phyloP scores from a whole-genome alignment of 306 rosid species.

The Glycine soja region DNA sequence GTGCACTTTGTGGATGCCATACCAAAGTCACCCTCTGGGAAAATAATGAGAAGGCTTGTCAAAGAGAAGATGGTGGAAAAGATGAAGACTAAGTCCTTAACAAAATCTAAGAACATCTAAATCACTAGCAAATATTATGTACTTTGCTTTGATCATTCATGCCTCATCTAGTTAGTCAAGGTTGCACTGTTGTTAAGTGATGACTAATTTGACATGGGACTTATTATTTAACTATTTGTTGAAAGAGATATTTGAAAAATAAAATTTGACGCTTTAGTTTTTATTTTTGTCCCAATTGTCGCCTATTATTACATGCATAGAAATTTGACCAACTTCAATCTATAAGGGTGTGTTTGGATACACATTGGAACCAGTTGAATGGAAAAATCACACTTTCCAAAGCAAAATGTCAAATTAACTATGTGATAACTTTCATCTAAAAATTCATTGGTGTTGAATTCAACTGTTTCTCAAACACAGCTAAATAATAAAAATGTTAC shows the following conservation, averaged over 20 bases:
- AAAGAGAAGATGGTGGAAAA: constrained; percentile 65
- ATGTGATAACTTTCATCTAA: no score
- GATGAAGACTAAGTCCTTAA: constrained; percentile 48
- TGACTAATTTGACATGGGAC: not conserved
- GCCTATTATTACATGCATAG: no score
- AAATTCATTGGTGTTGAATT: no score
- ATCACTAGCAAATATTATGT: constrained; percentile 10
- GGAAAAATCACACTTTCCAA: no score
- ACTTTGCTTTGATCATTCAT: constrained; percentile 40
- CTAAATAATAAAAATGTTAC: no score
- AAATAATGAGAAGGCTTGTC: constrained; percentile 85
- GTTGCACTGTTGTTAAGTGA: constrained; percentile 8
- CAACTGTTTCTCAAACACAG: no score
- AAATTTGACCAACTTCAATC: no score
- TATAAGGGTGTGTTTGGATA: no score
- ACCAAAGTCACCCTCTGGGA: constrained; percentile 94
- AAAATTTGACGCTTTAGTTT: constrained; percentile 16
- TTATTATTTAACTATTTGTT: not conserved
- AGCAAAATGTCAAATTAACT: no score
- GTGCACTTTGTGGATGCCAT: constrained; percentile 79
- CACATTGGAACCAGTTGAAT: no score
- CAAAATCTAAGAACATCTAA: constrained; percentile 22
- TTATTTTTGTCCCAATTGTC: constrained; percentile 50
- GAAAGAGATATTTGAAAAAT: constrained; percentile 20
- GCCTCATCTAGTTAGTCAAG: constrained; percentile 10